phyloP scores from a whole-genome alignment of 1,284 basidiomycete genomes.

The Rhodotorula glutinis region DNA sequence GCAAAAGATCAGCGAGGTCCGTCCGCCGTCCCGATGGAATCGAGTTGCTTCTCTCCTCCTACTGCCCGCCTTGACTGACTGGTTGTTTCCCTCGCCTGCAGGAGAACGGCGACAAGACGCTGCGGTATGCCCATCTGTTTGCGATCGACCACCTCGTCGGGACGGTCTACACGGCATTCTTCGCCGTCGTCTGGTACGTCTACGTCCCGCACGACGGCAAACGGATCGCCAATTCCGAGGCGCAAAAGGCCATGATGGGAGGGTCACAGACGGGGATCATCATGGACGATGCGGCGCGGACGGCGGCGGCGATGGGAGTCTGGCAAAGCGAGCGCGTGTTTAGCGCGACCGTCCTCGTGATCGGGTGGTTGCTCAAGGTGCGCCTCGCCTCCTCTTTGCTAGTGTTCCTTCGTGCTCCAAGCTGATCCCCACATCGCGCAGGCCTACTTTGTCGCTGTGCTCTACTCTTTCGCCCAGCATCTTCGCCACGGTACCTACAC shows the following conservation, averaged over 20 bases:
- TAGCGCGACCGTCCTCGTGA: slow-evolving; percentile 69
- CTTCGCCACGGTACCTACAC: slow-evolving; percentile 88
- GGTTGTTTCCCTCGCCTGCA: too few relatives aligned
- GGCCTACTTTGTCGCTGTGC: slow-evolving; percentile 85
- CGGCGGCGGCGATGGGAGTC: slow-evolving; percentile 67
- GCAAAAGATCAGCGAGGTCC: slow-evolving; percentile 73
- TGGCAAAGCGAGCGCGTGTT: slow-evolving; percentile 88
- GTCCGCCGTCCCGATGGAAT: background rate
- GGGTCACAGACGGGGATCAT: slow-evolving; percentile 52
- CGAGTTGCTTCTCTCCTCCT: too few relatives aligned
- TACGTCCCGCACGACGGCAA: slow-evolving; percentile 86
- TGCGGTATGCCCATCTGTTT: slow-evolving; percentile 90
- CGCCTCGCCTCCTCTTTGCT: slow-evolving; percentile 40
- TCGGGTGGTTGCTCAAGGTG: slow-evolving; percentile 89
- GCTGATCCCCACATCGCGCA: slow-evolving; percentile 47
- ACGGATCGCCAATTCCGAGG: slow-evolving; percentile 71
- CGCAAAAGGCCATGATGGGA: slow-evolving; percentile 74
- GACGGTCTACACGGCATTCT: slow-evolving; percentile 87
- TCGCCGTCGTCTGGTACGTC: slow-evolving; percentile 84
- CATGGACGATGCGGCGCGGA: slow-evolving; percentile 63
- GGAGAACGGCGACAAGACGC: slow-evolving; percentile 79
- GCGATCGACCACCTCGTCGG: slow-evolving; percentile 87
- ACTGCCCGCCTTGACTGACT: too few relatives aligned
- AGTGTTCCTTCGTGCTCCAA: background rate
- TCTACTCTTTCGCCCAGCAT: slow-evolving; percentile 93